Evolutionary conservation across 2,329 filamentous ascomycete species (phyloP), one percentile per base, ranked within the genome.

Genomic region (Cordyceps militaris): DNA sequence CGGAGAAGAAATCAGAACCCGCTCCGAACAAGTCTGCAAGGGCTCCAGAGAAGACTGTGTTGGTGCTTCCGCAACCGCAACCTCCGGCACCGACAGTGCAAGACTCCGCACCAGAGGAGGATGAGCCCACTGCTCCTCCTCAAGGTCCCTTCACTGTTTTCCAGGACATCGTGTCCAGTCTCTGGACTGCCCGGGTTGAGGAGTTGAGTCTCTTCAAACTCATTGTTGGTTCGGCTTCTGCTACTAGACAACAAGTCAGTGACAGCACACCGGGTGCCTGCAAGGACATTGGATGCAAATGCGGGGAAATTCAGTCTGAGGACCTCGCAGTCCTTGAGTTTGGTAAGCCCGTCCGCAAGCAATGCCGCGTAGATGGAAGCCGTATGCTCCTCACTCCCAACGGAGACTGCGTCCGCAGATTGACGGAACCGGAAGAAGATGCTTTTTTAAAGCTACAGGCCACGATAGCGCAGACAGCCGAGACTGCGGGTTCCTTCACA

Each of bases 321-420:
- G 84, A 87, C 60, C 77, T 84, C 30, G 73, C 76, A 14, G 69
- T 74, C 3, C 74, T 87, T 7, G 73, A 78, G n/a, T 74, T 77
- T 2, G 84, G 83, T 49, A 76, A 78, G 60, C 74, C 82, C 11
- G 81, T 87, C 9, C 80, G 79, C 60, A 87, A 86, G 68, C 71
- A 84, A 40, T 72, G 73, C 50, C 71, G 72, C 51, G 75, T 84
- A 2, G 84, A 87, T 61, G 84, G 83, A 57, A 79, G 81, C 68
- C 80, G 86, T 26, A 84, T 88, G 61, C 79, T 92, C 63, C 82
- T 92, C 54, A 91, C 88, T 0, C 87, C 88, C 0, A 85, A 87
- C 61, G 88, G 89, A 11, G 85, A 89, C 61, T 89, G 87, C 67
- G 77, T 93, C n/a, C 84, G 86, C 62, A 86, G 88, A 59, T 72